Conservation (phyloP, 2,329 filamentous ascomycete genomes). For the Cercospora sesami region DNA sequence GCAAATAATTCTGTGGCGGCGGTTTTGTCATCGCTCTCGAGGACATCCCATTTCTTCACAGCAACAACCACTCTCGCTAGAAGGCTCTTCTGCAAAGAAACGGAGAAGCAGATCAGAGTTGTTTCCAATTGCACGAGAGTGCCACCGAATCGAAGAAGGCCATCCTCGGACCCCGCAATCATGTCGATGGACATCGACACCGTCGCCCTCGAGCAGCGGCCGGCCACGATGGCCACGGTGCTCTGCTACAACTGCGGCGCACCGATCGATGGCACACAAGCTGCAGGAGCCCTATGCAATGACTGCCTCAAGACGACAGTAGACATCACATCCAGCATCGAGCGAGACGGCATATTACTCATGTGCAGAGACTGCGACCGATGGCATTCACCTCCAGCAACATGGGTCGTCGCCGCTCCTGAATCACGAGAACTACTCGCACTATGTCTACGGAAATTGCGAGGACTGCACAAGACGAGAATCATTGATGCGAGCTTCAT, state of each 20-base stretch:
- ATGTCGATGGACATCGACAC: slow-evolving; percentile 45
- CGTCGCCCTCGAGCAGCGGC: slow-evolving; percentile 36
- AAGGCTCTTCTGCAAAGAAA: neutral
- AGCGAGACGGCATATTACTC: slow-evolving; percentile 84
- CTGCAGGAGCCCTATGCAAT: slow-evolving; percentile 85
- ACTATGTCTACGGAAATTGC: slow-evolving; percentile 82
- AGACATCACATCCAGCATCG: slow-evolving; percentile 89
- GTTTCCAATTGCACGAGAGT: neutral
- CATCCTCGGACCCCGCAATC: slow-evolving; percentile 14
- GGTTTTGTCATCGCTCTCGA: neutral
- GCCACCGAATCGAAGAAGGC: neutral
- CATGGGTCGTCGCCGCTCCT: slow-evolving; percentile 79
- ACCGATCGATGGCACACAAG: slow-evolving; percentile 85
- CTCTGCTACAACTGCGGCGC: slow-evolving; percentile 98
- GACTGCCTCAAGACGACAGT: slow-evolving; percentile 94
- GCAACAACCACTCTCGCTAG: neutral
- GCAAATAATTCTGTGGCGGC: slow-evolving; percentile 11
- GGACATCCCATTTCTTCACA: neutral
- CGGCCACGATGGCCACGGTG: slow-evolving; percentile 59
- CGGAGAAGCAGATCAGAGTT: too few relatives aligned
- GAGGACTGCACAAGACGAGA: slow-evolving; percentile 82
- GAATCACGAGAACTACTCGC: slow-evolving; percentile 93
- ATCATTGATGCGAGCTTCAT: slow-evolving; percentile 96
- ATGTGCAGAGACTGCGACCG: slow-evolving; percentile 93
- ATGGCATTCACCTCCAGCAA: slow-evolving; percentile 82